A percentile compares a stretch with the other conserved stretches of the same genome.
These are phyloP conservation scores for Tuber calosporum DNA, from an alignment of 495 filamentous ascomycete genomes.

Conservation along the genomic window DNA sequence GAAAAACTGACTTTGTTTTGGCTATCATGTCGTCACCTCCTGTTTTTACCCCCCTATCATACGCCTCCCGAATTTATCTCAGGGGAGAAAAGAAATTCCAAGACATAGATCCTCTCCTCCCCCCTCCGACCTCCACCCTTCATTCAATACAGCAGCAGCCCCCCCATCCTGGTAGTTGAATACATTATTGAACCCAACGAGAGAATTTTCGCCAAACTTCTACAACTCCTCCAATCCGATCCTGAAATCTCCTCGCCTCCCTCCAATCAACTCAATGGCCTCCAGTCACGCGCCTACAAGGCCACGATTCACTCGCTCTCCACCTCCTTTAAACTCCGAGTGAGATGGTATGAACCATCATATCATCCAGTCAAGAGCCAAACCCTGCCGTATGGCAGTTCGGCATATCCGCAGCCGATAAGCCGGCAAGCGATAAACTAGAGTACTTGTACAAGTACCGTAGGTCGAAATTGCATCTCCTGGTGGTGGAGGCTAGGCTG, in stretches of 20 bases:
- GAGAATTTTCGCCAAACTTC: background rate
- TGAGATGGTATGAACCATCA: background rate
- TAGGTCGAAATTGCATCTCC: background rate
- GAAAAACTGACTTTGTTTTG: background rate
- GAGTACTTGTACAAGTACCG: no score
- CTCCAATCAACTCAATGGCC: background rate
- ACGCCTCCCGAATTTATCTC: background rate
- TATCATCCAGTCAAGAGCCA: background rate
- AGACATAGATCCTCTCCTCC: background rate
- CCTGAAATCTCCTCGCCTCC: background rate
- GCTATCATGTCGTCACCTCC: background rate
- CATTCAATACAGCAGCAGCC: background rate
- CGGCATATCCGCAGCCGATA: background rate
- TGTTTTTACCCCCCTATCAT: background rate
- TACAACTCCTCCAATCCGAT: background rate
- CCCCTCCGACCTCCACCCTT: background rate
- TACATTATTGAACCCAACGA: no score
- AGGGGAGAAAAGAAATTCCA: background rate
- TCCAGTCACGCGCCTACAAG: background rate
- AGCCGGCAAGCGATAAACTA: background rate
- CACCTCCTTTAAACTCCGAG: background rate
- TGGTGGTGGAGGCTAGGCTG: background rate
- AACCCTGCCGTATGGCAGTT: background rate
- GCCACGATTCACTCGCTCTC: background rate
- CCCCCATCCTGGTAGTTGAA: no score